A percentile compares a stretch with the other conserved stretches of the same genome.
phyloP scores from a whole-genome alignment of 1,284 basidiomycete genomes.

The Cutaneotrichosporon arboriforme region DNA sequence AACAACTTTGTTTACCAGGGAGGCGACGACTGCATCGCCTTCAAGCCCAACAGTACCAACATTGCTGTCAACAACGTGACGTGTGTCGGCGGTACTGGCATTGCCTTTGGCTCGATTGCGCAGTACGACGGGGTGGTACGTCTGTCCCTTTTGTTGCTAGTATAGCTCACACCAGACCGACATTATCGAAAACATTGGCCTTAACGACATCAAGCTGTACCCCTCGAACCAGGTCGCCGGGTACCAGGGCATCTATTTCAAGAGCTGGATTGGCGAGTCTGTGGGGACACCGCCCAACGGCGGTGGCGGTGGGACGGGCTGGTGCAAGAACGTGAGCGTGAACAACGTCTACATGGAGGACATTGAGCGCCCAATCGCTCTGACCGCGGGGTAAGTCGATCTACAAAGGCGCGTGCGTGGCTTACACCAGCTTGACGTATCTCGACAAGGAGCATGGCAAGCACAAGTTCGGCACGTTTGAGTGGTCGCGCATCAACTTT shows the following conservation, averaged over 20 bases:
- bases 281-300: constrained; percentile 59
- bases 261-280: constrained; percentile 57
- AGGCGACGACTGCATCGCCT: constrained; percentile 63
- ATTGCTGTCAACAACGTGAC: constrained; percentile 54
- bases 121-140: constrained; percentile 57
- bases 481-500: constrained; percentile 31
- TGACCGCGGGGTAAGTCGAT: constrained; percentile 13
- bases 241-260: constrained; percentile 56
- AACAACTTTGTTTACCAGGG: constrained; percentile 35
- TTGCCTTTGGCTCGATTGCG: constrained; percentile 60
- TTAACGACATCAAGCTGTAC: constrained; percentile 51
- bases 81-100: constrained; percentile 60
- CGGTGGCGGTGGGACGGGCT: constrained; percentile 59
- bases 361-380: constrained; percentile 23
- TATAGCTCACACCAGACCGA: constrained; percentile 50
- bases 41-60: constrained; percentile 61
- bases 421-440: constrained; percentile 10
- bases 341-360: constrained; percentile 48
- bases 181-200: constrained; percentile 56
- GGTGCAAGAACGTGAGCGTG: constrained; percentile 53
- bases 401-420: too few species aligned
- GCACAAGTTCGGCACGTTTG: constrained; percentile 21
- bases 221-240: constrained; percentile 17
- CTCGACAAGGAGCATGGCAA: constrained; percentile 10
- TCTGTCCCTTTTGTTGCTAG: too few species aligned